These are phyloP conservation scores for Rhynchospora tenuis DNA, from an alignment of 176 grass and related monocot species.

Conservation along the genomic window DNA sequence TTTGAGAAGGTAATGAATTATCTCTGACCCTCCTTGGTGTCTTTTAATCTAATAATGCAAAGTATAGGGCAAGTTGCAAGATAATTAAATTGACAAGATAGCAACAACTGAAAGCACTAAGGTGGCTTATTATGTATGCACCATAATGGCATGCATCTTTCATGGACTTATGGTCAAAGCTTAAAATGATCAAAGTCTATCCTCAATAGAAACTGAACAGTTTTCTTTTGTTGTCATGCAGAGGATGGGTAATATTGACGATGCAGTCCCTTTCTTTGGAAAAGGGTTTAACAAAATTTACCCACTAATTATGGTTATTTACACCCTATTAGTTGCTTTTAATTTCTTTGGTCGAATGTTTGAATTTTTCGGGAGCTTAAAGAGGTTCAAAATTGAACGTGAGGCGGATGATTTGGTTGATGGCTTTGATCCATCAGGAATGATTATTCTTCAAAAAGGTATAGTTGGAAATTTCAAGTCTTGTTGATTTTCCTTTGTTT, in stretches of 20 bases:
- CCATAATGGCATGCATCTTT: not conserved
- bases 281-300: conserved; percentile 99
- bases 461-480: not conserved
- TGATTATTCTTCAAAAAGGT: conserved; percentile 99
- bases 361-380: conserved; percentile 94
- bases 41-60: not conserved
- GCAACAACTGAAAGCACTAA: not conserved
- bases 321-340: conserved; percentile 84
- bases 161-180: not conserved
- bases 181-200: not conserved
- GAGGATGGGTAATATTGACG: conserved; percentile 99
- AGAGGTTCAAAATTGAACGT: conserved; percentile 81
- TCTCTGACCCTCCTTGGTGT: conserved; percentile 8
- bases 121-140: not conserved
- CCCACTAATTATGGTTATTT: conserved; percentile 97
- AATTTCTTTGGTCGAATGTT: conserved; percentile 95
- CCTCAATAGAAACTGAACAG: not conserved
- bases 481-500: conserved; percentile 1
- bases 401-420: conserved; percentile 76
- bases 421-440: conserved; percentile 88
- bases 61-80: not conserved
- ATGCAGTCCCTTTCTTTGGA: conserved; percentile 98
- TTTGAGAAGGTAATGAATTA: conserved; percentile 74
- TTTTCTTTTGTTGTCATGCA: conserved; percentile 37
- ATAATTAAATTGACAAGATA: not conserved